Evolutionary conservation across 148 eudicot species (phyloP).

Genomic region (Pharnaceum exiguum): DNA sequence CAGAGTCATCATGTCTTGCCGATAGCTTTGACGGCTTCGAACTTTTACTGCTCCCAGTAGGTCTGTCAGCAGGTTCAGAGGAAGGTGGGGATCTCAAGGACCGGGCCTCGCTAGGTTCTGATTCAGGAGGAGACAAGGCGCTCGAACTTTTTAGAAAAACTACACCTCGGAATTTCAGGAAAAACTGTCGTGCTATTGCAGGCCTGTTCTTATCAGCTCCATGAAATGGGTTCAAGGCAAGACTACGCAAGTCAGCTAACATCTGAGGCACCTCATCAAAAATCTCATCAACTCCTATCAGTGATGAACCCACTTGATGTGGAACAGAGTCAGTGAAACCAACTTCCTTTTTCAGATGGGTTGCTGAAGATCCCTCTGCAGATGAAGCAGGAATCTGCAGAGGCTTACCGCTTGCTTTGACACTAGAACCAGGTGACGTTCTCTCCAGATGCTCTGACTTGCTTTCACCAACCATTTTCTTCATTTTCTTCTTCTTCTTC

Average conservation of each 20-base stretch:
- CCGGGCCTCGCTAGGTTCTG: conserved; percentile 35
- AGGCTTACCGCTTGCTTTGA: conserved; percentile 16
- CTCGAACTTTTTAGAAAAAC: conserved; percentile 61
- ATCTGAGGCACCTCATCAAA: conserved; percentile 37
- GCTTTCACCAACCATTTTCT: conserved; percentile 25
- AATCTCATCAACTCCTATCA: conserved; percentile 9
- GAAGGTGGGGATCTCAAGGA: conserved; percentile 13
- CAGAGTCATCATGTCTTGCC: conserved; percentile 38
- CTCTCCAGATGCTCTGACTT: conserved; percentile 12
- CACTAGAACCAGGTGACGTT: conserved; percentile 16
- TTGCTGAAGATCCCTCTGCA: conserved; percentile 18
- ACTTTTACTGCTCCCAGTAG: conserved; percentile 20
- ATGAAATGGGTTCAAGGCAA: conserved; percentile 63
- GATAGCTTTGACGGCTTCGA: conserved; percentile 34
- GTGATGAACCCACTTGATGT: conserved; percentile 19
- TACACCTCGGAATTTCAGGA: conserved; percentile 59
- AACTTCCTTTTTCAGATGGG: conserved; percentile 17
- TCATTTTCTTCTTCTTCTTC: conserved; percentile 41
- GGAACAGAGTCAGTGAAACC: conserved; percentile 13
- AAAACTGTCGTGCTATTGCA: conserved; percentile 25
- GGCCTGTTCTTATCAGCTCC: conserved; percentile 35
- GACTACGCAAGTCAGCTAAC: conserved; percentile 48
- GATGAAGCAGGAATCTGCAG: conserved; percentile 16
- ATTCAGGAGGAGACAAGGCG: conserved; percentile 27
- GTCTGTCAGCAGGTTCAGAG: conserved; percentile 7